phyloP scores from a whole-genome alignment of 2,329 filamentous ascomycete species.

The Sporothrix humicola region DNA sequence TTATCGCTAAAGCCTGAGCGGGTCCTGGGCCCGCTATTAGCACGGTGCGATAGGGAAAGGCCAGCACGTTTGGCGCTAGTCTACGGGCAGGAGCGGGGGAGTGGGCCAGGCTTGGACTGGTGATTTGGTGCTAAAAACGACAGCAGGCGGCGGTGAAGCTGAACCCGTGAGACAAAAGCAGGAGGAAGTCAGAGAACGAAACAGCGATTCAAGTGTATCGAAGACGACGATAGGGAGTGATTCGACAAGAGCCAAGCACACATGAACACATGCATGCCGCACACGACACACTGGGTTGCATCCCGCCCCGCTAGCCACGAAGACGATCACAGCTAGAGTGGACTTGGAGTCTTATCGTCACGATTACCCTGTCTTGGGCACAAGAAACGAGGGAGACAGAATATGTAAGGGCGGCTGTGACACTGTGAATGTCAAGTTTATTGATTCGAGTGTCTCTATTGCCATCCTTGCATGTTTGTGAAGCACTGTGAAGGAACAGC shows the following conservation, averaged over 20 bases:
- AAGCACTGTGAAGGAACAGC: too few species aligned
- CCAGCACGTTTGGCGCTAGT: slow-evolving; percentile 21
- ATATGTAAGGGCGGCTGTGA: neutral
- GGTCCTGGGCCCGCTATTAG: neutral
- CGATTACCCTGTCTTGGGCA: neutral
- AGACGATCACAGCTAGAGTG: neutral
- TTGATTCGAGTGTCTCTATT: too few species aligned
- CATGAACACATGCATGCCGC: neutral
- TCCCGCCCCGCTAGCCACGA: neutral
- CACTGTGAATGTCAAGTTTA: neutral
- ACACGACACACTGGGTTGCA: neutral
- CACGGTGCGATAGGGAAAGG: slow-evolving; percentile 20
- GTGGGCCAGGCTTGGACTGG: neutral
- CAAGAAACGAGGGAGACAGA: neutral
- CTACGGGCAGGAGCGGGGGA: slow-evolving; percentile 13
- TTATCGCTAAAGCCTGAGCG: neutral
- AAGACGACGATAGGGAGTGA: too few species aligned
- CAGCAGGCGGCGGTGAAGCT: neutral
- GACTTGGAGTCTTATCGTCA: neutral
- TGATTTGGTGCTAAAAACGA: neutral
- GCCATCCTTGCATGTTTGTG: too few species aligned
- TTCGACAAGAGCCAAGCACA: neutral
- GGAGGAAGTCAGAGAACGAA: neutral
- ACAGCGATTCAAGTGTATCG: too few species aligned
- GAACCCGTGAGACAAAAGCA: neutral